Base-by-base conservation (phyloP, 2,329 filamentous ascomycete genomes). In the Zymoseptoria pseudotritici region DNA sequence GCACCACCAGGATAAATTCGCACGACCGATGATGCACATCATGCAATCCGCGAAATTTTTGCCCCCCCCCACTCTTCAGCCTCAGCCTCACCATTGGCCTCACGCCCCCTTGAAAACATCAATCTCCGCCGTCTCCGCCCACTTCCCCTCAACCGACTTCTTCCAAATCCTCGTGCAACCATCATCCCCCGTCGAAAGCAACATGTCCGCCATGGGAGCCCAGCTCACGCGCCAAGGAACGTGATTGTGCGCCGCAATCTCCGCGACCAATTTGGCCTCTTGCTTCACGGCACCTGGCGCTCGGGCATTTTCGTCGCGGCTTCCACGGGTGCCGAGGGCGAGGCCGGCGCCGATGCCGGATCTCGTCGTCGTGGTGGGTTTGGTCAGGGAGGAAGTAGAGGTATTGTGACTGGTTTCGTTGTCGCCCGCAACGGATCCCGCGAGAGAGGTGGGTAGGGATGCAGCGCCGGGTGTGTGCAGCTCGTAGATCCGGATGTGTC, bases 401-500 rank as follows among this genome's bases (percentile, higher is more conserved):
- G 42, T 42, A n/a, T 56, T 58, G 20, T 62, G 60, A 11, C 61
- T 60, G 26, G 58, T 57, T 11, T 51, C 56, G 17, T 52, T 17
- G 6, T 61, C 46, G 17, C 59, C 31, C 4, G 26, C 42, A 2
- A 53, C 26, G 6, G 67, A 67, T 60, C 67, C 36, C 65, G 64
- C 42, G 51, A 54, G 20, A 61, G 61, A 54, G 31, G 61, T 57
- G 21, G 59, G 59, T 2, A 58, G 57, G 22, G 62, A 69, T 19
- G 65, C 58, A 19, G 67, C 67, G 74, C 77, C 62, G 70, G 76
- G 63, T 67, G 88, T 88, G 42, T 86, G 84, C 19, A 96, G 74
- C 67, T 93, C 86, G 70, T 95, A 96, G n/a, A 99, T 88, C 50
- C 93, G 83, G 50, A 97, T 86, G 67, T 86, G 87, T 2, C 94